These are phyloP conservation scores for Guadua angustifolia DNA, from an alignment of 176 grass and related monocot species.

Conservation along the genomic window DNA sequence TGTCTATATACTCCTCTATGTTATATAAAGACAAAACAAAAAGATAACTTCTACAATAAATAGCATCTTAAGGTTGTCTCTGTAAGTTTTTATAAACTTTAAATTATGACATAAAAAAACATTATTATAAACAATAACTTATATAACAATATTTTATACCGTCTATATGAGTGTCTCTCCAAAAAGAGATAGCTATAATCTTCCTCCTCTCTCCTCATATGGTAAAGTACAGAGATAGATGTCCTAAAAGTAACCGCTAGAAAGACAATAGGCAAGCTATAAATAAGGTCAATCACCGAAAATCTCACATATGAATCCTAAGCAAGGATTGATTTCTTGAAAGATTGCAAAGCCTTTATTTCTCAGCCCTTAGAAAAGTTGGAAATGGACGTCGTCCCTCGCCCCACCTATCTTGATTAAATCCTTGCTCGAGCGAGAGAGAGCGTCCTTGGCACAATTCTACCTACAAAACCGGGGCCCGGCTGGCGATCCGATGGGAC, in stretches of 20 bases:
- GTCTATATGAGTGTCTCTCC: too few species aligned
- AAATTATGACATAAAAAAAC: too few species aligned
- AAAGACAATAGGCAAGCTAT: background rate
- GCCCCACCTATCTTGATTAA: constrained; percentile 27
- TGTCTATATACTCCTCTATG: too few species aligned
- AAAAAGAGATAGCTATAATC: too few species aligned
- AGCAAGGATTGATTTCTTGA: background rate
- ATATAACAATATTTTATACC: too few species aligned
- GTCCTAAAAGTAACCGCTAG: background rate
- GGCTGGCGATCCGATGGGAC: constrained; percentile 18
- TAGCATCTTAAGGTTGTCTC: too few species aligned
- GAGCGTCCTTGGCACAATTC: constrained; percentile 39
- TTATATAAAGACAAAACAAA: too few species aligned
- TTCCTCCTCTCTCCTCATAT: too few species aligned
- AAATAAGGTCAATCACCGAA: background rate
- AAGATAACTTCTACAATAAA: too few species aligned
- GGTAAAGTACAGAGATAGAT: background rate
- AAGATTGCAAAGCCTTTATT: background rate
- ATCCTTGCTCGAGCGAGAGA: constrained; percentile 26
- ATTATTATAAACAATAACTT: too few species aligned
- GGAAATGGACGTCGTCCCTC: constrained; percentile 44
- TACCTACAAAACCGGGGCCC: constrained; percentile 31
- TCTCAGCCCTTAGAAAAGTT: constrained; percentile 4
- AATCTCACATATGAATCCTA: background rate
- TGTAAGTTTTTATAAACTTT: too few species aligned